Conservation (phyloP, 208 protist genomes). For the Crithidia brevicula region DNA sequence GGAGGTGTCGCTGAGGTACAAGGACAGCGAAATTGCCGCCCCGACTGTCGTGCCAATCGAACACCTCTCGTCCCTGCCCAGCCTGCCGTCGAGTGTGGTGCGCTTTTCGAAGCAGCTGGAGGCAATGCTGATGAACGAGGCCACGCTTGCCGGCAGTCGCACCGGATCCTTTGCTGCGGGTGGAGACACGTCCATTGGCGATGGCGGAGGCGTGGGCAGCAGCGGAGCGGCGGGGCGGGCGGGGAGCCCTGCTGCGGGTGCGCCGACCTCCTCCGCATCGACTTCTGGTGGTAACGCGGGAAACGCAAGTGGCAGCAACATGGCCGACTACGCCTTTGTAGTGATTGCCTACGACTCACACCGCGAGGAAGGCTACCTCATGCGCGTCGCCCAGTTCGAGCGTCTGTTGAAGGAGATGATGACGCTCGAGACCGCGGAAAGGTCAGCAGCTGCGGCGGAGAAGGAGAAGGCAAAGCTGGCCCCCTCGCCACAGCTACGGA, state of each 20-base stretch:
- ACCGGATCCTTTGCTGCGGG: slow-evolving; percentile 8
- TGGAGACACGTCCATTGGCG: not conserved
- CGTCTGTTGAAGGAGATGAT: slow-evolving; percentile 29
- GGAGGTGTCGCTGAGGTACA: slow-evolving; percentile 43
- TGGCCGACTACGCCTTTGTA: slow-evolving; percentile 28
- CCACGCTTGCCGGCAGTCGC: slow-evolving; percentile 9
- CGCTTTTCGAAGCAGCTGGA: slow-evolving; percentile 38
- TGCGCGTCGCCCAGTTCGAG: slow-evolving; percentile 27
- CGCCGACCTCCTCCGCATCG: not conserved
- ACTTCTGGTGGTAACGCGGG: not conserved
- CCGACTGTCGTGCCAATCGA: slow-evolving; percentile 27
- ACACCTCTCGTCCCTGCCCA: slow-evolving; percentile 37
- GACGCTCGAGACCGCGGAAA: slow-evolving; percentile 14
- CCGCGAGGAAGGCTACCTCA: slow-evolving; percentile 34
- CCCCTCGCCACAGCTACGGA: not conserved
- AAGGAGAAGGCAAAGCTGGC: not conserved
- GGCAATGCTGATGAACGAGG: slow-evolving; percentile 35
- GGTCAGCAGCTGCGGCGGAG: not conserved
- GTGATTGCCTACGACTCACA: slow-evolving; percentile 15
- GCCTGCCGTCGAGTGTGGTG: slow-evolving; percentile 26
- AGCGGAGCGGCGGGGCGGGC: not conserved
- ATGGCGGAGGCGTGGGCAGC: not conserved
- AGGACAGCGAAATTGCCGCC: slow-evolving; percentile 30
- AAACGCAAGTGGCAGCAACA: not conserved
- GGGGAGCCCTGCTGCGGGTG: not conserved